A percentile compares a stretch with the other conserved stretches of the same genome.
Conservation (phyloP, 2,329 filamentous ascomycete species). For the Periconia sp. region DNA sequence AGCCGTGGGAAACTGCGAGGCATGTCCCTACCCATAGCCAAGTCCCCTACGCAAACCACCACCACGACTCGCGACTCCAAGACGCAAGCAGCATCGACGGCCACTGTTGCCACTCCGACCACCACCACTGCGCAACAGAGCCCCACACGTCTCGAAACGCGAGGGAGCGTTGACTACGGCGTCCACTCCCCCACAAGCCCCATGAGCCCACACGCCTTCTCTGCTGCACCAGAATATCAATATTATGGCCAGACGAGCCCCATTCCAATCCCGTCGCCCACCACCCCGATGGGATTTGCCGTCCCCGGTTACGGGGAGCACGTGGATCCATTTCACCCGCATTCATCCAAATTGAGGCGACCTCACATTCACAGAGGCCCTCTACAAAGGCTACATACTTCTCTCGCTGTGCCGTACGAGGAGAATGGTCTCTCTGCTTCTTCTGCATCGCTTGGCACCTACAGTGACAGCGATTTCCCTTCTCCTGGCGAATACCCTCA, state of each 20-base stretch:
- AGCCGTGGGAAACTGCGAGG: slow-evolving; percentile 94
- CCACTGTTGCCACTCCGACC: slow-evolving; percentile 22
- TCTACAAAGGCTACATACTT: slow-evolving; percentile 52
- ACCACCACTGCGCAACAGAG: slow-evolving; percentile 29
- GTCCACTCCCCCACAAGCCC: slow-evolving; percentile 42
- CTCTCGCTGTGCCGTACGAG: slow-evolving; percentile 49
- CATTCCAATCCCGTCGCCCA: slow-evolving; percentile 47
- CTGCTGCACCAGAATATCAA: slow-evolving; percentile 44
- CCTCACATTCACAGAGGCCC: slow-evolving; percentile 46
- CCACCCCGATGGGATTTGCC: slow-evolving; percentile 45
- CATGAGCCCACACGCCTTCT: slow-evolving; percentile 42
- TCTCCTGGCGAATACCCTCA: slow-evolving; percentile 55
- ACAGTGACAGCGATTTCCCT: slow-evolving; percentile 55
- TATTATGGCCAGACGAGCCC: slow-evolving; percentile 46
- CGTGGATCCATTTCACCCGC: slow-evolving; percentile 42
- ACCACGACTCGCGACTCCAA: slow-evolving; percentile 34
- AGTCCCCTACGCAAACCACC: slow-evolving; percentile 40
- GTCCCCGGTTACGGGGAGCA: slow-evolving; percentile 47
- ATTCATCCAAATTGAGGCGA: slow-evolving; percentile 45
- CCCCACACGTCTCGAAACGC: slow-evolving; percentile 33
- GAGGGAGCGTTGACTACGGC: slow-evolving; percentile 42
- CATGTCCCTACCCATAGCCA: slow-evolving; percentile 72
- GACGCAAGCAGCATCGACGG: slow-evolving; percentile 30
- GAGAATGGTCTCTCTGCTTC: slow-evolving; percentile 52
- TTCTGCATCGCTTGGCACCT: slow-evolving; percentile 54